phyloP scores from a whole-genome alignment of 176 grass and related monocot genomes.

The Aegilops speltoides region DNA sequence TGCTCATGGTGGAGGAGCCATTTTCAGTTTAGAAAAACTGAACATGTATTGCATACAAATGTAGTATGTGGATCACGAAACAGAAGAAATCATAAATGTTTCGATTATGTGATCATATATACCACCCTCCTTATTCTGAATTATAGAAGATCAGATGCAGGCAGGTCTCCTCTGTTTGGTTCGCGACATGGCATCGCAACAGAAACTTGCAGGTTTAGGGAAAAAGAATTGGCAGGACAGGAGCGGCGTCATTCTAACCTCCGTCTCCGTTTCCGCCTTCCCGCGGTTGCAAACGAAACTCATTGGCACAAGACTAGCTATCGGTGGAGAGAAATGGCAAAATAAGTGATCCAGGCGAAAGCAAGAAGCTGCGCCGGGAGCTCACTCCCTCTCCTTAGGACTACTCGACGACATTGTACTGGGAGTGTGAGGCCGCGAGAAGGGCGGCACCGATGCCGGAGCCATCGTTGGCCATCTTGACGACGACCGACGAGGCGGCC shows the following conservation, averaged over 20 bases:
- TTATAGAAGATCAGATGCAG: too few species aligned
- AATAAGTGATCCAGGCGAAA: background rate
- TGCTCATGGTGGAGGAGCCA: background rate
- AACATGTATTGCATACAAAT: background rate
- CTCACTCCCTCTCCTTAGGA: constrained; percentile 12
- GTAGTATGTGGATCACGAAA: too few species aligned
- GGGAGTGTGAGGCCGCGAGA: constrained; percentile 81
- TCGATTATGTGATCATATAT: too few species aligned
- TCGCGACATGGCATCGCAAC: constrained; percentile 11
- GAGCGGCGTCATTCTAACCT: constrained; percentile 38
- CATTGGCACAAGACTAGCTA: background rate
- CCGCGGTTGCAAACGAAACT: constrained; percentile 31
- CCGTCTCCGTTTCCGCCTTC: constrained; percentile 27
- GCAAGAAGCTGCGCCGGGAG: constrained; percentile 16
- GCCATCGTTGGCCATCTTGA: constrained; percentile 83
- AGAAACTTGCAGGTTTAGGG: constrained; percentile 26
- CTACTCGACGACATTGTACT: constrained; percentile 51
- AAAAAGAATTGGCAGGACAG: constrained; percentile 38
- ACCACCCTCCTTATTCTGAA: too few species aligned
- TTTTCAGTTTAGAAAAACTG: background rate
- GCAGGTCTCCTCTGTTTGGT: too few species aligned
- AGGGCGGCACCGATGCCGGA: constrained; percentile 82
- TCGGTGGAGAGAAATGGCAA: constrained; percentile 8
- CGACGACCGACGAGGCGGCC: constrained; percentile 54
- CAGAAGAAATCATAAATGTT: too few species aligned